Base-by-base conservation (phyloP, 179 eudicot genomes). In the Amaranthus tricolor region DNA sequence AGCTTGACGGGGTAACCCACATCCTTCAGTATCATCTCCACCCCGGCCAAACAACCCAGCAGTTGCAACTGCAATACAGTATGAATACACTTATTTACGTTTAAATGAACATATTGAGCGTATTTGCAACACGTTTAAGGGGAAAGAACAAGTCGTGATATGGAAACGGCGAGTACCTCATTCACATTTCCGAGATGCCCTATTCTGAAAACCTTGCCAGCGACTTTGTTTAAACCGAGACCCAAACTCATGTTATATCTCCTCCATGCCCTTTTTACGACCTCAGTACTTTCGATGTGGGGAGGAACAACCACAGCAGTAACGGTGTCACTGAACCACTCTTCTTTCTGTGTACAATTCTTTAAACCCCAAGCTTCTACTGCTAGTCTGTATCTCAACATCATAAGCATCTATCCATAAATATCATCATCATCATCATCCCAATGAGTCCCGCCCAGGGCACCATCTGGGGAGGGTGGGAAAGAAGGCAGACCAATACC, bases 341-440 rank as follows among this genome's bases (percentile, higher is more conserved):
- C 99, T 78, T 96, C 99, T 81, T 90, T 94, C 75, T 90, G 94
- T 50, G 94, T 82, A 82, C 99, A 96, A 83, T 96, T 96, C 88
- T 96, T 94, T 88, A 96, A 81, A 2, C 99, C 99, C 99, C 99
- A 96, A 65, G 99, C 98, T 72, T 96, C 99, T 71, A 96, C 98
- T 5, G 99, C 99, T 45, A 94, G 89, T 72, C 99, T 96, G 89
- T 83, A 83, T 71, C 66, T 45, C 81, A 78, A 82, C 14, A 78
- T 71, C 74, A 71, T 71, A 0, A 71, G 62, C 76, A 52, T 40
- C 65, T 79, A 43, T 31, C 40, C 2, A 31, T 31, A 31, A 31
- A 31, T 3, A 31, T 31, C 40, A 31, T 31, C 40, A 31, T 31
- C 40, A 31, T 31, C 40, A 31, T 31, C 40, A 31, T 31, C 40